A percentile compares a stretch with the other conserved stretches of the same genome.
phyloP scores from a whole-genome alignment of 805 yeast genomes.

The Pichia membranifaciens region DNA sequence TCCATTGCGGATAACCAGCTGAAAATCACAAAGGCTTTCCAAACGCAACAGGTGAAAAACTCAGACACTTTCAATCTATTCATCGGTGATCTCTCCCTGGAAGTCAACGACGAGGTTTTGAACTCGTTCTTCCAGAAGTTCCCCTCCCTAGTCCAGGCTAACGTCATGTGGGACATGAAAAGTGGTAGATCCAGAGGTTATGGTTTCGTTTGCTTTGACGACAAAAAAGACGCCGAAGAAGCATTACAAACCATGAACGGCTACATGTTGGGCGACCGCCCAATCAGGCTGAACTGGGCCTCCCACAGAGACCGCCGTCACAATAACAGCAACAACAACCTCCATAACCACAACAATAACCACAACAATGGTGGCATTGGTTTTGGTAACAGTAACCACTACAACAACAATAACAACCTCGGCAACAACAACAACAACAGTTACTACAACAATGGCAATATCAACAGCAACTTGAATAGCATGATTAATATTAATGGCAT shows the following conservation, averaged over 20 bases:
- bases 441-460: not conserved
- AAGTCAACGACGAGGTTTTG: conserved; percentile 73
- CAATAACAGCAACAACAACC: conserved; percentile 3
- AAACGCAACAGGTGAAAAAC: conserved; percentile 61
- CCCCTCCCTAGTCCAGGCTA: conserved; percentile 67
- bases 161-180: conserved; percentile 97
- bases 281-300: conserved; percentile 86
- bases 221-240: conserved; percentile 61
- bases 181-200: conserved; percentile 88
- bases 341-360: not conserved
- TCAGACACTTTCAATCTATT: conserved; percentile 62
- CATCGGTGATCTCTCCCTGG: conserved; percentile 80
- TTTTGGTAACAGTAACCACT: not conserved
- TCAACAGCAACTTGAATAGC: not conserved
- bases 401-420: not conserved
- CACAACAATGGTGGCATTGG: not conserved
- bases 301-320: conserved; percentile 50
- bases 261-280: conserved; percentile 61
- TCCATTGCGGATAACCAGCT: conserved; percentile 50
- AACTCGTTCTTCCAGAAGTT: conserved; percentile 50
- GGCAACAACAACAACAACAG: not conserved
- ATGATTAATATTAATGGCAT: conserved; percentile 11
- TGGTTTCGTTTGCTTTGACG: conserved; percentile 77
- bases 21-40: conserved; percentile 77
- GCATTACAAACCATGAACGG: conserved; percentile 77